Evolutionary conservation across 306 rosid genomes (phyloP).

Genomic region (Psophocarpus tetragonolobus): DNA sequence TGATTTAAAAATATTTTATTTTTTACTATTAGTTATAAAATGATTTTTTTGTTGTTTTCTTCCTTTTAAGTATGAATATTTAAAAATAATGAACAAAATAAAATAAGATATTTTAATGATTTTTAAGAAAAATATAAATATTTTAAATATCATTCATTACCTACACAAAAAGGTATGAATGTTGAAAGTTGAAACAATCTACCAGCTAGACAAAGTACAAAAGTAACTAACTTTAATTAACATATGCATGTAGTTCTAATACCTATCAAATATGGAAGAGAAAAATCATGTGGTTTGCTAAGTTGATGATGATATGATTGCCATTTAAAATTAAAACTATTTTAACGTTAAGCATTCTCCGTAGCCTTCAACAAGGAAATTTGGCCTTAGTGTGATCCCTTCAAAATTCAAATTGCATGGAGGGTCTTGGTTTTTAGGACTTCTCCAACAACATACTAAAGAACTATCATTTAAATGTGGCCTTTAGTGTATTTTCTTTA

Average conservation of each 20-base stretch:
- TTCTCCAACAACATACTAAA: neutral
- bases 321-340: constrained; percentile 26
- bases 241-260: neutral
- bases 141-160: neutral
- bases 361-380: neutral
- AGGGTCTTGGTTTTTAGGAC: constrained; percentile 8
- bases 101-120: neutral
- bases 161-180: neutral
- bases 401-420: constrained; percentile 33
- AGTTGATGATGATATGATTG: constrained; percentile 33
- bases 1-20: neutral
- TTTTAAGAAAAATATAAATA: neutral
- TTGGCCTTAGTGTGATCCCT: neutral
- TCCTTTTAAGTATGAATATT: neutral
- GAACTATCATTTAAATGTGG: constrained; percentile 27
- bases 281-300: neutral
- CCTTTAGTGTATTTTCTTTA: neutral
- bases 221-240: constrained; percentile 4
- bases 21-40: neutral
- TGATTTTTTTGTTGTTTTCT: neutral
- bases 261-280: neutral
- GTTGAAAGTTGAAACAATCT: neutral
- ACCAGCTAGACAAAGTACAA: neutral
- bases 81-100: neutral
- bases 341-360: neutral